A percentile compares a stretch with the other conserved stretches of the same genome.
Evolutionary conservation across 805 yeast species (phyloP).

Genomic region (Grigorovia jiainica): DNA sequence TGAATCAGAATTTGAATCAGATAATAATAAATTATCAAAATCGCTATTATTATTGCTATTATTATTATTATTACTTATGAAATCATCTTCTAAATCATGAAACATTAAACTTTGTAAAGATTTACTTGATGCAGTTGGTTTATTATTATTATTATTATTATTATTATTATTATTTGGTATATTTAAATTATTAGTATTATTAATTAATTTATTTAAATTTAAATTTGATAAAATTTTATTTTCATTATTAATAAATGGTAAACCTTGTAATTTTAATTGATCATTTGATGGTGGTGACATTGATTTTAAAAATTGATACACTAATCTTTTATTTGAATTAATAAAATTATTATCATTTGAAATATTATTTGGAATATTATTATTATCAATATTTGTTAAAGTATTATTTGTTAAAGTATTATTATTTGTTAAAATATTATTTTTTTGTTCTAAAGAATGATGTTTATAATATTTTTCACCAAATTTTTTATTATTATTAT

Average conservation of each 20-base stretch:
- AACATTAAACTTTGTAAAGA: constrained; percentile 17
- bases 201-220: not conserved
- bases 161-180: not conserved
- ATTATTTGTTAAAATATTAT: not conserved
- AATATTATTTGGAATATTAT: too few relatives aligned
- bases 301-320: constrained; percentile 20
- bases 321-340: constrained; percentile 21
- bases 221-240: constrained; percentile 1
- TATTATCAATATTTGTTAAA: not conserved
- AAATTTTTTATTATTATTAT: not conserved
- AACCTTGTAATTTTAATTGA: constrained; percentile 5
- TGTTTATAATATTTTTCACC: not conserved
- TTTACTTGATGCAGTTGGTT: constrained; percentile 4
- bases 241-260: constrained; percentile 1
- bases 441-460: not conserved
- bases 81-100: constrained; percentile 13
- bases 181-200: not conserved
- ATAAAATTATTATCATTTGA: not conserved
- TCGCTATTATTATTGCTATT: constrained; percentile 1
- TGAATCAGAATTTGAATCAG: not conserved
- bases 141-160: not conserved
- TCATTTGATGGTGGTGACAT: constrained; percentile 13
- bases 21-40: not conserved
- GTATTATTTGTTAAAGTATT: not conserved
- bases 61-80: too few relatives aligned